Evolutionary conservation across 1,284 basidiomycete species (phyloP), one percentile per base, ranked within the genome.

Genomic region (Trametes polyzona): DNA sequence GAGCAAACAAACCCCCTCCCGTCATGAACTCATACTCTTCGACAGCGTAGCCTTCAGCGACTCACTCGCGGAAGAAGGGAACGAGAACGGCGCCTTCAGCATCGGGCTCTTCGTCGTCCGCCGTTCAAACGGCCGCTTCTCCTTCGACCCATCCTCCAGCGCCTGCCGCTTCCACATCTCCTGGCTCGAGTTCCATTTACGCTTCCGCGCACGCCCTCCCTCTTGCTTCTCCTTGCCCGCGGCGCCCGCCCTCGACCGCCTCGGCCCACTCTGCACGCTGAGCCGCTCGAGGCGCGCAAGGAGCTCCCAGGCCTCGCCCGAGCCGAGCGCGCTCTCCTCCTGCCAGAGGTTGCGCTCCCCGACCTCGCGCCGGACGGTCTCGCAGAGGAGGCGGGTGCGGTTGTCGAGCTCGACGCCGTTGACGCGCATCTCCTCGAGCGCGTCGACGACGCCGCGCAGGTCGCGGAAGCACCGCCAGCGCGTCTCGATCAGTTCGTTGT

Each of bases 381-480:
- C 87, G n/a, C 86, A 79, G 17, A 92, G 67, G 29, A 73, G 72
- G 14, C 80, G 77, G 5, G 92, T 94, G 35, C 73, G 75, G 12
- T 68, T 70, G 67, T 95, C 87, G 47, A 84, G 75, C 41, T 77
- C 78, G 11, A 96, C 84, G 6, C 87, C 91, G 63, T 93, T 92
- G 33, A 84, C 79, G 21, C 76, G 73, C 94, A 96, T 96, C 73
- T 96, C 94, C 57, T 85, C 80, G 5, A 95, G 73, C 16, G 87
- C 84, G 23, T 82, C 81, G 50, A 81, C 80, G 0, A 94, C 87
- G 17, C 88, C 90, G 42, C 82, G 79, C 30, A 95, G 73, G 73
- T 96, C 92, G 16, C 82, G 82, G 78, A 95, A 94, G 57, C 80
- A 84, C n/a, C 76, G 74, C 93, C 94, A 96, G 27, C 84, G 84